Base-by-base conservation (phyloP, 495 filamentous ascomycete genomes). In the Talaromyces thailandensis region DNA sequence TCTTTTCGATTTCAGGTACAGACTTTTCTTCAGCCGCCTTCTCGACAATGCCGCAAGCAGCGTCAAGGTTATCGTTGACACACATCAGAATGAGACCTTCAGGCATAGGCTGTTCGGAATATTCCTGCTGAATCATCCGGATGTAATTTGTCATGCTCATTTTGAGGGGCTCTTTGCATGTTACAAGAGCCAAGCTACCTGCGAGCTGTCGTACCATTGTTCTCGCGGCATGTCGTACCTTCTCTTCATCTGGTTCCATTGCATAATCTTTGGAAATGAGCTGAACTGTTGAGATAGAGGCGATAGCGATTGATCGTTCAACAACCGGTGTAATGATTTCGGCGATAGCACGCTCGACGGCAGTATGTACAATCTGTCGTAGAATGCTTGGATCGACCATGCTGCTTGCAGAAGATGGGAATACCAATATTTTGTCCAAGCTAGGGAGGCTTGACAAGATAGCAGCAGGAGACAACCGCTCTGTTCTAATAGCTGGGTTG, bases 291-390 rank as follows among this genome's bases (percentile, higher is more conserved):
- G 93, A 93, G 43, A 99, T 98, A 6, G 93, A 92, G 35, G 94
- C 94, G 71, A 98, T 98, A 0, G 95, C 96, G 21, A 98, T 92
- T 16, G 94, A 98, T 25, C 94, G 85, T 69, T 98, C 94, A 14
- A 98, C 95, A 7, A 98, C 94, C 6, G 94, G 94, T 32, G 90
- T 89, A 64, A 98, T 96, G 65, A 98, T 98, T 66, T 98, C 95
- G 35, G 88, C 84, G 60, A 98, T 86, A 9, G 94, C 92, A 56
- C 89, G 87, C 55, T 90, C 91, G 40, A 96, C 88, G 8, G 94
- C 91, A 50, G 79, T 84, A 53, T 88, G 83, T 28, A 96, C 87
- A 68, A 98, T 94, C 62, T 90, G 85, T 63, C 91, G 86, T 40
- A 98, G 79, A 63, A 86, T 80, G 53, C 76, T 81, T 58, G 87